Evolutionary conservation across 805 yeast genomes (phyloP).

Genomic region (Zygosaccharomyces lentus): DNA sequence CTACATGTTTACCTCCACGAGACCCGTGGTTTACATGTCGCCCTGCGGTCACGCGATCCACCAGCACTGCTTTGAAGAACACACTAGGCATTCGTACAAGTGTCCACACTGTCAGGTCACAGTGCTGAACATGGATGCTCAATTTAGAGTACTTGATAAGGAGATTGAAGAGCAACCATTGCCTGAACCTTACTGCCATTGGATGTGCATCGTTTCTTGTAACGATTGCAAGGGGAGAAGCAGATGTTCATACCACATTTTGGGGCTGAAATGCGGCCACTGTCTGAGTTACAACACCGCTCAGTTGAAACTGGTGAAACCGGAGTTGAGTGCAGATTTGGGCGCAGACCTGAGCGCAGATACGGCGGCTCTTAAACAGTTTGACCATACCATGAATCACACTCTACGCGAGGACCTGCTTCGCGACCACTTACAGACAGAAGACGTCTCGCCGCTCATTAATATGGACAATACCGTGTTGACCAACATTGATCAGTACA

Average conservation of each 20-base stretch:
- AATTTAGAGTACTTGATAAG: slow-evolving; percentile 78
- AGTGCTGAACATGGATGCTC: slow-evolving; percentile 80
- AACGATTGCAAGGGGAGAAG: slow-evolving; percentile 87
- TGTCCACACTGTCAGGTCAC: slow-evolving; percentile 90
- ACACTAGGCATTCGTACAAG: slow-evolving; percentile 77
- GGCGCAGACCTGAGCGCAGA: no score
- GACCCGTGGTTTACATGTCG: slow-evolving; percentile 82
- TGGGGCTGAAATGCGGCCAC: slow-evolving; percentile 83
- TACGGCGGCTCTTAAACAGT: slow-evolving; percentile 14
- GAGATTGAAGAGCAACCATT: slow-evolving; percentile 73
- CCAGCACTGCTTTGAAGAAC: slow-evolving; percentile 74
- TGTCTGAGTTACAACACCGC: slow-evolving; percentile 86
- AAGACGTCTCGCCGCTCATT: slow-evolving; percentile 23
- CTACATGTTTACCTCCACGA: slow-evolving; percentile 76
- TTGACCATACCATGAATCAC: slow-evolving; percentile 14
- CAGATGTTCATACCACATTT: slow-evolving; percentile 67
- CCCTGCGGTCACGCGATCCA: slow-evolving; percentile 93
- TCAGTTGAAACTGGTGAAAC: slow-evolving; percentile 65
- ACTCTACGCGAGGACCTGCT: slow-evolving; percentile 17
- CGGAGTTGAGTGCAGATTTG: slow-evolving; percentile 45
- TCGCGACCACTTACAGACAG: slow-evolving; percentile 24
- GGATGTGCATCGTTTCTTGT: slow-evolving; percentile 75
- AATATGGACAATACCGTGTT: slow-evolving; percentile 19
- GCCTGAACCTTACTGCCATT: slow-evolving; percentile 72
- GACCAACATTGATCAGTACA: slow-evolving; percentile 20